phyloP scores from a whole-genome alignment of 345 rosid genomes.

The Ricinus communis region DNA sequence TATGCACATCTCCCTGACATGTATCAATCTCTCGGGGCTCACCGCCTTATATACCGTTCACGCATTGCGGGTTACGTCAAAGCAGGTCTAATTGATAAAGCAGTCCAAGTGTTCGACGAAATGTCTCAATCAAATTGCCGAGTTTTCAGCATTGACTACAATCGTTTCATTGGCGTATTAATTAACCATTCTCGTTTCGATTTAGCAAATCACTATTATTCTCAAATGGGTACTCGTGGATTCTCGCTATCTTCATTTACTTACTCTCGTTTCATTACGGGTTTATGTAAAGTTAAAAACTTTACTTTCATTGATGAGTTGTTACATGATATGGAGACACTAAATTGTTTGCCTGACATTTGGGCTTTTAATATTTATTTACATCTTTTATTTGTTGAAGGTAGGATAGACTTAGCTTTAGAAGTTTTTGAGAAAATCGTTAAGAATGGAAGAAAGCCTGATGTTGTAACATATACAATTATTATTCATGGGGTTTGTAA shows the following conservation, averaged over 20 bases:
- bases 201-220: constrained; percentile 61
- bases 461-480: constrained; percentile 82
- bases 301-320: constrained; percentile 56
- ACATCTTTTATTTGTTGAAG: constrained; percentile 64
- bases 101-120: constrained; percentile 85
- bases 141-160: constrained; percentile 72
- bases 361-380: constrained; percentile 82
- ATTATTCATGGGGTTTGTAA: constrained; percentile 68
- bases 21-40: constrained; percentile 79
- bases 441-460: constrained; percentile 68
- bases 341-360: constrained; percentile 64
- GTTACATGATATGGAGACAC: constrained; percentile 64
- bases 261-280: constrained; percentile 88
- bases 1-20: constrained; percentile 40
- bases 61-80: constrained; percentile 60
- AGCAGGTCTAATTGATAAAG: constrained; percentile 70
- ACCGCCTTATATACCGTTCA: constrained; percentile 83
- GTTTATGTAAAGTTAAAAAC: constrained; percentile 63
- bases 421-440: constrained; percentile 57
- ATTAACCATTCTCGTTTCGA: constrained; percentile 62
- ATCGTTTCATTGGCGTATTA: constrained; percentile 81
- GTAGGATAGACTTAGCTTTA: constrained; percentile 50
- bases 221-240: constrained; percentile 60
- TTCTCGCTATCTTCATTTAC: constrained; percentile 81
- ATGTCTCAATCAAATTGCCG: constrained; percentile 78